Evolutionary conservation across 345 rosid species (phyloP), one percentile per base, ranked within the genome.

Genomic region (Citrus maxima): DNA sequence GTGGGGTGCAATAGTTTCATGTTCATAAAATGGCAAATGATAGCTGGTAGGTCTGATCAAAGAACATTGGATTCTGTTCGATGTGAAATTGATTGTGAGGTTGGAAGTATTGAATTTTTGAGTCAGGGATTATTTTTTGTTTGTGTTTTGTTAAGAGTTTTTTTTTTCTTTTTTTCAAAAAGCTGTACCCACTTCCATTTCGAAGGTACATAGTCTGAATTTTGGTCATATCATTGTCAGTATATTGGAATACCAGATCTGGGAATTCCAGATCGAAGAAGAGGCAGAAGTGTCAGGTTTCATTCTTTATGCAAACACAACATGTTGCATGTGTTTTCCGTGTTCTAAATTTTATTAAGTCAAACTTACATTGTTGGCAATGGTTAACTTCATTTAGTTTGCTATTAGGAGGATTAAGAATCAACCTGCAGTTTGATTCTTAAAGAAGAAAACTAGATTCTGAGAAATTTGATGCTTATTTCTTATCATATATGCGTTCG

Each of bases 341-440:
- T 40, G 5, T 38, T 22, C 27, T 61, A 8, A 60, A 59, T 73
- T 25, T 73, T 56, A 37, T 58, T 27, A 40, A 40, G 59, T 7
- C 28, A 10, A 24, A 74, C 67, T 40, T 2, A 25, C 28, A 40
- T 61, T 59, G n/a, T 32, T 4, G 46, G 32, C 46, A 64, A 22
- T 49, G n/a, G 10, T 10, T 19, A 49, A 13, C 61, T 19, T 63
- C 30, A 46, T 74, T 49, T 3, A 64, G n/a, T 65, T 73, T 18
- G 14, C 38, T 55, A 38, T 3, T 10, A 65, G 46, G 64, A 76
- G 12, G 54, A 55, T 56, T 75, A 12, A 12, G 37, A 32, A 66
- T 77, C 28, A 67, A 55, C 66, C 19, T 66, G 35, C 25, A 35
- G 37, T 67, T 32, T 54, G 72, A 27, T 62, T 74, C 51, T 75